Evolutionary conservation across 129 eudicot genomes (phyloP).

Genomic region (Helianthus tuberosus): DNA sequence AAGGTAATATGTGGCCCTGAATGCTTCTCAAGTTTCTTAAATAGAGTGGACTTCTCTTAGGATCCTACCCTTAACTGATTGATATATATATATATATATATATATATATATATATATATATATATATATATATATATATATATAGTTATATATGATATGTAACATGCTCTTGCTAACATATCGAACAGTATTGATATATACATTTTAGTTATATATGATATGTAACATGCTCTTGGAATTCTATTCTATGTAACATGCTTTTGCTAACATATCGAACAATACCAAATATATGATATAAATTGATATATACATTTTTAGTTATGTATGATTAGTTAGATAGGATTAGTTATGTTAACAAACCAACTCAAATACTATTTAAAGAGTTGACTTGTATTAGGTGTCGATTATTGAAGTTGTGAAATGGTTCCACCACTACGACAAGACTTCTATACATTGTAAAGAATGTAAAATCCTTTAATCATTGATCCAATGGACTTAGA

Average conservation of each 20-base stretch:
- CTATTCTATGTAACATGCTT: not conserved
- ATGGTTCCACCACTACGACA: constrained; percentile 29
- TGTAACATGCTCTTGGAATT: too few relatives aligned
- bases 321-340: not conserved
- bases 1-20: too few relatives aligned
- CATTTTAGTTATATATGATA: too few relatives aligned
- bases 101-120: too few relatives aligned
- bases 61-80: too few relatives aligned
- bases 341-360: not conserved
- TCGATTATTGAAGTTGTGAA: constrained; percentile 32
- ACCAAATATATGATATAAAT: not conserved
- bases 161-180: too few relatives aligned
- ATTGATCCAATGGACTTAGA: constrained; percentile 27
- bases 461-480: constrained; percentile 18
- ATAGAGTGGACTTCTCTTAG: too few relatives aligned
- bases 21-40: too few relatives aligned
- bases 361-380: constrained; percentile 16
- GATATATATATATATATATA: too few relatives aligned
- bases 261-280: not conserved
- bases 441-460: constrained; percentile 9
- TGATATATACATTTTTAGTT: not conserved
- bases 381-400: constrained; percentile 34
- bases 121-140: too few relatives aligned
- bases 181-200: too few relatives aligned
- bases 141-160: too few relatives aligned